Percentiles rank a stretch among this genome's conserved stretches.
phyloP scores from a whole-genome alignment of 2,329 filamentous ascomycete genomes.

The Calonectria ilicicola region DNA sequence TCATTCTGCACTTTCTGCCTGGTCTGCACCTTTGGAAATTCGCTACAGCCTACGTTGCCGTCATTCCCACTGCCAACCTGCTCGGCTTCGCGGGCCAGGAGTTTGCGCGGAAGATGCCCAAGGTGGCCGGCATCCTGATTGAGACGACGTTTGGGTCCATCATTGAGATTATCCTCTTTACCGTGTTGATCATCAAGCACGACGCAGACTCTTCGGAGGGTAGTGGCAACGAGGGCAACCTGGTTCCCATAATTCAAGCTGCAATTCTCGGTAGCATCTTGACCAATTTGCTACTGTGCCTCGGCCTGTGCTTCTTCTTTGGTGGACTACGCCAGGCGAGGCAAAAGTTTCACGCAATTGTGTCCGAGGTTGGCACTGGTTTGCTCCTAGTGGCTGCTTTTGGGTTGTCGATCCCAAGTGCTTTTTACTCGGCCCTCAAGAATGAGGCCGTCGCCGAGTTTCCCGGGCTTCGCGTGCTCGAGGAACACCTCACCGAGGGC shows the following conservation, averaged over 20 bases:
- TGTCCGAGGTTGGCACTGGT: conserved; percentile 77
- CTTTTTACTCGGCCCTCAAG: conserved; percentile 52
- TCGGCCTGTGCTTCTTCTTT: conserved; percentile 75
- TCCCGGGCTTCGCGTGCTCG: conserved; percentile 34
- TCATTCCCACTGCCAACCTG: conserved; percentile 62
- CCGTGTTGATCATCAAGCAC: conserved; percentile 65
- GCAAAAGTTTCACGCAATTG: conserved; percentile 72
- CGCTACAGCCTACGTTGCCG: conserved; percentile 59
- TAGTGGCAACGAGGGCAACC: conserved; percentile 48
- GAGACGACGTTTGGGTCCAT: conserved; percentile 69
- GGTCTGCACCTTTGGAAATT: conserved; percentile 58
- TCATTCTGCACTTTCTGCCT: conserved; percentile 53
- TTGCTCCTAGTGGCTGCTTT: conserved; percentile 70
- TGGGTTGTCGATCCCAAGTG: conserved; percentile 49
- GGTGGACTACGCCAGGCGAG: conserved; percentile 71
- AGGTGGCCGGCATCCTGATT: conserved; percentile 67
- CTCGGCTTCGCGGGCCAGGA: conserved; percentile 65
- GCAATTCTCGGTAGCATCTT: conserved; percentile 78
- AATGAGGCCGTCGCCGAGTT: conserved; percentile 38
- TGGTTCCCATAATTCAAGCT: conserved; percentile 73
- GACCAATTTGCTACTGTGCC: conserved; percentile 75
- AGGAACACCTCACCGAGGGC: conserved; percentile 45
- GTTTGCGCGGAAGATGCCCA: conserved; percentile 73
- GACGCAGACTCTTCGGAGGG: conserved; percentile 21
- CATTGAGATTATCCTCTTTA: conserved; percentile 77